Evolutionary conservation across 208 protist species (phyloP).

Genomic region (Acanthamoeba healyi): DNA sequence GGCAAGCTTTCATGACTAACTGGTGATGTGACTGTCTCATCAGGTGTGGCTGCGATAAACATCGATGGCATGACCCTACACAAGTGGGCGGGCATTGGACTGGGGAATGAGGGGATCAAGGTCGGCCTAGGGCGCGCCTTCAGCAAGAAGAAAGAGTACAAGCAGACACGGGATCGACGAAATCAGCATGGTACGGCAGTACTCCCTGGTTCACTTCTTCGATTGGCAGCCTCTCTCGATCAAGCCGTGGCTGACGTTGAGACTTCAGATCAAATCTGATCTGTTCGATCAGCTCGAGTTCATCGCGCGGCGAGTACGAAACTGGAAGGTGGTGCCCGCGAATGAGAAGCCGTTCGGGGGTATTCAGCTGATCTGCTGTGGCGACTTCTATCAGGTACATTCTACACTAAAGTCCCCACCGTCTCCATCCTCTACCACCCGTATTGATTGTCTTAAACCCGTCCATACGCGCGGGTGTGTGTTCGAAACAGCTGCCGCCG

Average conservation of each 20-base stretch:
- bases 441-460: no score
- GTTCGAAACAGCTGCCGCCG: not conserved
- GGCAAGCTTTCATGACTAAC: not conserved
- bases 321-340: not conserved
- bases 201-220: not conserved
- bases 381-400: slow-evolving; percentile 82
- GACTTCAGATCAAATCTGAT: not conserved
- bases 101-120: slow-evolving; percentile 41
- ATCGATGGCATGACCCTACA: slow-evolving; percentile 87
- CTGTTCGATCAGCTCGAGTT: slow-evolving; percentile 81
- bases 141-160: slow-evolving; percentile 47
- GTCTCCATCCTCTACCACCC: no score
- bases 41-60: slow-evolving; percentile 80
- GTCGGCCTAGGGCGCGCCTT: slow-evolving; percentile 15
- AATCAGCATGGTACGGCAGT: slow-evolving; percentile 81
- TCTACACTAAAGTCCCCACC: no score
- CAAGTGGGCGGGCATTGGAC: slow-evolving; percentile 80
- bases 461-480: no score
- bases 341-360: slow-evolving; percentile 80
- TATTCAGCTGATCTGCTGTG: slow-evolving; percentile 81
- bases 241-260: not conserved
- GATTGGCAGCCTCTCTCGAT: not conserved
- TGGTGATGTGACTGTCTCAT: not conserved
- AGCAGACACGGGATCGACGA: slow-evolving; percentile 83
- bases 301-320: slow-evolving; percentile 64